These are phyloP conservation scores for Naganishia friedmannii DNA, from an alignment of 768 basidiomycete genomes.

Conservation along the genomic window DNA sequence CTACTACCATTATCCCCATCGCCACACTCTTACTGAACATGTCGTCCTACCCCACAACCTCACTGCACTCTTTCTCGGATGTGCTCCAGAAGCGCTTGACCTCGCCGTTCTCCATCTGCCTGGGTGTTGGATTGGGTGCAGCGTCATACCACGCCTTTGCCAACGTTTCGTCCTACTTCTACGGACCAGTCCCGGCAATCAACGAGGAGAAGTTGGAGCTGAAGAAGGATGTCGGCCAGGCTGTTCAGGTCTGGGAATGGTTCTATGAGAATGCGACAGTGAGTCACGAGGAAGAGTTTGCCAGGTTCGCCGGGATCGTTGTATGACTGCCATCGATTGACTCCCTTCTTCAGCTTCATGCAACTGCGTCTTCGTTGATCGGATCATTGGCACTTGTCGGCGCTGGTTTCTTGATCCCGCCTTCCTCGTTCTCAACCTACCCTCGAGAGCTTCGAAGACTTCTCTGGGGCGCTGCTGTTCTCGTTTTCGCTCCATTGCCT, in stretches of 20 bases:
- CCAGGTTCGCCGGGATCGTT: too few relatives aligned
- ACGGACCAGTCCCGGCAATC: conserved; percentile 11
- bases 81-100: conserved; percentile 24
- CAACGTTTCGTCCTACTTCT: conserved; percentile 23
- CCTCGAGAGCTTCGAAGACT: conserved; percentile 25
- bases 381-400: conserved; percentile 22
- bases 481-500: conserved; percentile 24
- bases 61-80: conserved; percentile 19
- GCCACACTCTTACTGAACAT: conserved; percentile 1
- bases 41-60: conserved; percentile 26
- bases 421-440: conserved; percentile 30
- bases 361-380: conserved; percentile 12
- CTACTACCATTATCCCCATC: too few relatives aligned
- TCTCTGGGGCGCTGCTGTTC: conserved; percentile 21
- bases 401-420: conserved; percentile 29
- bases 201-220: conserved; percentile 11
- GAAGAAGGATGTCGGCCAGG: conserved; percentile 27
- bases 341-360: conserved; percentile 3
- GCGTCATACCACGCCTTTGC: conserved; percentile 18
- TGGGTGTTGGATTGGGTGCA: conserved; percentile 29
- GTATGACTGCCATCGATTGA: too few relatives aligned
- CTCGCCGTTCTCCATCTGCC: conserved; percentile 30
- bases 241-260: conserved; percentile 33
- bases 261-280: conserved; percentile 26
- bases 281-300: conserved; percentile 6